Conservation (phyloP, 1,139 yeast species). For the Arxiozyma telluris region DNA sequence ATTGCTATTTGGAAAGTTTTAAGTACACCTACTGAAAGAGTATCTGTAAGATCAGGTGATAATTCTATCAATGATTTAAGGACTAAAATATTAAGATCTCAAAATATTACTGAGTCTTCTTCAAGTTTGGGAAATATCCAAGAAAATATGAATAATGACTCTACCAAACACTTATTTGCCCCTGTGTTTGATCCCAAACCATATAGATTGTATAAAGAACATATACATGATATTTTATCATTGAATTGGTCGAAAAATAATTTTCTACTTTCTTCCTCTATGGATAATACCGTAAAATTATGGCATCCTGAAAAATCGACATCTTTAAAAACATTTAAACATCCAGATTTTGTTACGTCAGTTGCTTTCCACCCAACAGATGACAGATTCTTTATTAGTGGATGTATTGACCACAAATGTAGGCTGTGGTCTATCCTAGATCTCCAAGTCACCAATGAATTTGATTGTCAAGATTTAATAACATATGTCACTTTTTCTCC, state of each 20-base stretch:
- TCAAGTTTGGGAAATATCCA: background rate
- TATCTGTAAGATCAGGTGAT: conserved; percentile 33
- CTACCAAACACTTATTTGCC: conserved; percentile 36
- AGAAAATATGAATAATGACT: background rate
- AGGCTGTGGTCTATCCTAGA: conserved; percentile 83
- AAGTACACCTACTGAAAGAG: conserved; percentile 54
- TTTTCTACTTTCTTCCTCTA: conserved; percentile 69
- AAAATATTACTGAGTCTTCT: background rate
- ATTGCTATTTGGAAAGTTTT: conserved; percentile 76
- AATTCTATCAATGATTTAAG: conserved; percentile 9
- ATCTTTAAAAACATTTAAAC: conserved; percentile 60
- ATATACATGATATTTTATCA: conserved; percentile 58
- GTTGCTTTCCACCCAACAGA: conserved; percentile 80
- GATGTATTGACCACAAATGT: conserved; percentile 69
- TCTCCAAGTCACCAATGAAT: conserved; percentile 37
- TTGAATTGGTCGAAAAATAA: conserved; percentile 86
- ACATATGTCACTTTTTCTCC: conserved; percentile 26
- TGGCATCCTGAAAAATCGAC: conserved; percentile 74
- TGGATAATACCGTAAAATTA: conserved; percentile 74
- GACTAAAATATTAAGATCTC: conserved; percentile 7
- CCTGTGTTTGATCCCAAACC: conserved; percentile 77
- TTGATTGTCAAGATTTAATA: conserved; percentile 27
- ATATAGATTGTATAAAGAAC: conserved; percentile 53
- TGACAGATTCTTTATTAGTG: conserved; percentile 79
- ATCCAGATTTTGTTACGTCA: conserved; percentile 75